These are phyloP conservation scores for Psilocybe cyanescens DNA, from an alignment of 768 basidiomycete species.

Conservation along the genomic window DNA sequence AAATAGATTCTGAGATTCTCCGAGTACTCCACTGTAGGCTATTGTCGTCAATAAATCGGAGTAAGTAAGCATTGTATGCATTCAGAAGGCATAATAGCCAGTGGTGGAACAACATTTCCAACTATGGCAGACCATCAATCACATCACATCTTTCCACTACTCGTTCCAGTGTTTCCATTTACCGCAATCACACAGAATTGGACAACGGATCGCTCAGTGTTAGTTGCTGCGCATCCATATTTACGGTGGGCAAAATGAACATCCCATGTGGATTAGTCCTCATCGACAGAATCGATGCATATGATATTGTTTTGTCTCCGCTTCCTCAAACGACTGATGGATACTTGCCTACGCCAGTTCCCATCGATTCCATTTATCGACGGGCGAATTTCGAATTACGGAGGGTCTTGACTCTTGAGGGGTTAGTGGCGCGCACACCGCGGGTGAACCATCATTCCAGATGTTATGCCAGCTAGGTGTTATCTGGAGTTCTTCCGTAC, in stretches of 20 bases:
- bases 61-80: not conserved
- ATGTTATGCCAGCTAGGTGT: not conserved
- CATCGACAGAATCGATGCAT: not conserved
- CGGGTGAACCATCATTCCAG: not conserved
- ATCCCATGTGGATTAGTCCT: not conserved
- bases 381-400: not conserved
- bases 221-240: slow-evolving; percentile 2
- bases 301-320: not conserved
- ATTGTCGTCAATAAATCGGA: not conserved
- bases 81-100: too few relatives aligned
- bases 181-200: not conserved
- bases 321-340: not conserved
- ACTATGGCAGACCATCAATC: not conserved
- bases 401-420: not conserved
- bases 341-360: not conserved
- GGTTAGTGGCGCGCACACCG: not conserved
- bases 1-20: not conserved
- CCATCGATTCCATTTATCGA: not conserved
- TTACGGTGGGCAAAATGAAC: not conserved
- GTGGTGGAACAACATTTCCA: not conserved
- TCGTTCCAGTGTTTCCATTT: not conserved
- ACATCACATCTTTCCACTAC: not conserved
- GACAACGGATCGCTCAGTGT: not conserved
- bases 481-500: not conserved
- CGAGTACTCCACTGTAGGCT: not conserved